Conservation (phyloP, 371 early-diverging fungal species). For the Mucor irregularis region DNA sequence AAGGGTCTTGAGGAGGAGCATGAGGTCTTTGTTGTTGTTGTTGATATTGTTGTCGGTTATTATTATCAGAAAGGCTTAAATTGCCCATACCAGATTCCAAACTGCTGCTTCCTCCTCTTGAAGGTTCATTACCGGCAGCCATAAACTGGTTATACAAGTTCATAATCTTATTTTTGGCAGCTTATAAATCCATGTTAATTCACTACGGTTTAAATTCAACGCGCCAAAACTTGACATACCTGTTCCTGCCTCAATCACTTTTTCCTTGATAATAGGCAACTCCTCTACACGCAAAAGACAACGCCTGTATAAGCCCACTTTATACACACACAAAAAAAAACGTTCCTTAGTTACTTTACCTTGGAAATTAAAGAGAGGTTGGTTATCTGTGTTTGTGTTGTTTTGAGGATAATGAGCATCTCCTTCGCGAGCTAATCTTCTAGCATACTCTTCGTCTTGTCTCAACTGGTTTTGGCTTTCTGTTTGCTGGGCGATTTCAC, state of each 20-base stretch:
- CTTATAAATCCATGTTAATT: too few species aligned
- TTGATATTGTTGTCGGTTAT: neutral
- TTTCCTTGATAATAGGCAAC: constrained; percentile 38
- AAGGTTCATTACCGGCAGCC: constrained; percentile 12
- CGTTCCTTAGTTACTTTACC: constrained; percentile 12
- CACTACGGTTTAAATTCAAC: too few species aligned
- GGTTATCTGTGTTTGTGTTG: neutral
- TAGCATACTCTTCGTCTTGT: constrained; percentile 38
- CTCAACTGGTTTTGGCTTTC: constrained; percentile 22
- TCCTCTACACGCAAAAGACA: constrained; percentile 17
- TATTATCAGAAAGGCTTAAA: constrained; percentile 13
- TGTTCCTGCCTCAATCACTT: constrained; percentile 38
- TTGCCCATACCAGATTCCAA: constrained; percentile 16
- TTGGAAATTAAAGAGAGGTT: constrained; percentile 32
- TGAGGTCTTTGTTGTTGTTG: constrained; percentile 2
- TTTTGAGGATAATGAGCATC: constrained; percentile 12
- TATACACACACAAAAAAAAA: neutral
- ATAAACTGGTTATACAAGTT: constrained; percentile 36
- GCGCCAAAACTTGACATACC: too few species aligned
- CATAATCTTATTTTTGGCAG: constrained; percentile 44
- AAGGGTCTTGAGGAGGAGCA: neutral
- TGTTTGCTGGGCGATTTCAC: too few species aligned
- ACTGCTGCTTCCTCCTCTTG: neutral
- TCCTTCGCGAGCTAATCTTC: constrained; percentile 32
- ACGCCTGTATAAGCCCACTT: neutral